Base-by-base conservation (phyloP, 2,329 filamentous ascomycete species). In the Botryotinia calthae region DNA sequence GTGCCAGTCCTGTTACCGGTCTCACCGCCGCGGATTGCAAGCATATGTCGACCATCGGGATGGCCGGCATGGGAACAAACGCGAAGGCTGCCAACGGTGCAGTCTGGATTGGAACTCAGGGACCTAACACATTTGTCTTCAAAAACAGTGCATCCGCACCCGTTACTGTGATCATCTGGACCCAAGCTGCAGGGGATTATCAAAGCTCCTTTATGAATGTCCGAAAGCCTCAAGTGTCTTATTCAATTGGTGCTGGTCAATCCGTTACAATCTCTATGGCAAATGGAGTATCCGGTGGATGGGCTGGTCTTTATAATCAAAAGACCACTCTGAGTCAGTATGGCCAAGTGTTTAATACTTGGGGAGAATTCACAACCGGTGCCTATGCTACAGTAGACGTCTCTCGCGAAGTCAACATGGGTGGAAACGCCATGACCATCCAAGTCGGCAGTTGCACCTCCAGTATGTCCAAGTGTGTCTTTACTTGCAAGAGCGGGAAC, bases 341-440 rank as follows among this genome's bases (percentile, higher is more conserved):
- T 34, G 73, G 73, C 4, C 73, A 74, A 54, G n/a, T 74, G 28
- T 37, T 67, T 40, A 74, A 74, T 51, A 74, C 73, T 10, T 74
- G 73, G 73, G 73, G 73, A 42, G 73, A 74, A 56, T 70, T 74
- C 44, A 74, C 71, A 20, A 74, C 73, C 6, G 71, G 71, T 42
- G 61, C 48, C 51, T 73, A 44, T 58, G 73, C 73, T 25, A 74
- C 73, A 9, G 56, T 71, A 9, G 71, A 74, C 44, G 71, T 74
- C 34, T 61, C 58, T 61, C 66, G 73, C n/a, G 59, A 67, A 64
- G 22, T 74, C 31, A 73, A 74, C 44, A 74, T 73, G 71, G 37
- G 56, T 46, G 73, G 73, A 54, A 73, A 74, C 48, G 12, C 37
- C 2, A 74, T 73, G 64, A 46, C 59, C 51, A 74, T 74, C 42